These are phyloP conservation scores for Isabelozyma rhagii DNA, from an alignment of 805 yeast species.

Conservation along the genomic window DNA sequence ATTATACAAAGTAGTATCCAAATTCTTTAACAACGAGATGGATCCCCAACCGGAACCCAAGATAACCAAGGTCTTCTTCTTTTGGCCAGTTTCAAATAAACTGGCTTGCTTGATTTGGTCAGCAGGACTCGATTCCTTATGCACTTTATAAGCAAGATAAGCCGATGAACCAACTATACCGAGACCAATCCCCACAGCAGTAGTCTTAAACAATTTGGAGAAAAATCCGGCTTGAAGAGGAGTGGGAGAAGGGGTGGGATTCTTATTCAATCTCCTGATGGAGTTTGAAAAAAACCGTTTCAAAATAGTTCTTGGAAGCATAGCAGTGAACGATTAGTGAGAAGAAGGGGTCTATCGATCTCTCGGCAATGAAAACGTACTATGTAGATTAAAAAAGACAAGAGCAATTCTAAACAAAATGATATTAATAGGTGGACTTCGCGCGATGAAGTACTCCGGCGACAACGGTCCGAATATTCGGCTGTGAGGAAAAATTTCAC, in stretches of 20 bases:
- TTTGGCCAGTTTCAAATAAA: conserved; percentile 51
- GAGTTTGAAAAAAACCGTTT: conserved; percentile 20
- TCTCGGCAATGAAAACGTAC: too few species aligned
- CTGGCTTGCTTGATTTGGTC: conserved; percentile 61
- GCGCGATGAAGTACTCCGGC: conserved; percentile 1
- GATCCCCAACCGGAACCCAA: conserved; percentile 96
- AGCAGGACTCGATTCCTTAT: conserved; percentile 59
- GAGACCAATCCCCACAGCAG: conserved; percentile 46
- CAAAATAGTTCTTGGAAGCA: background rate
- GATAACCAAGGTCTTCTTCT: conserved; percentile 72
- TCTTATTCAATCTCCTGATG: conserved; percentile 17
- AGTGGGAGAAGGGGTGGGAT: conserved; percentile 10
- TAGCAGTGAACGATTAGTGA: background rate
- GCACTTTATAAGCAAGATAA: conserved; percentile 49
- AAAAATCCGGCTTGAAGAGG: conserved; percentile 23
- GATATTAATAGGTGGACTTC: background rate
- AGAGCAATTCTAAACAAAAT: too few species aligned
- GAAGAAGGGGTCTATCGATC: background rate
- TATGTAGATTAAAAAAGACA: background rate
- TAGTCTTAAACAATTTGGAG: conserved; percentile 44
- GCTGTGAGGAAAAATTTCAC: background rate
- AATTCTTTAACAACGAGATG: conserved; percentile 73
- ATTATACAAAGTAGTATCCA: conserved; percentile 84
- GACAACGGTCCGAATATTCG: conserved; percentile 9
- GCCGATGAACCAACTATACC: conserved; percentile 57